These are phyloP conservation scores for Trichosporon sp. DNA, from an alignment of 1,284 basidiomycete genomes.

Conservation along the genomic window DNA sequence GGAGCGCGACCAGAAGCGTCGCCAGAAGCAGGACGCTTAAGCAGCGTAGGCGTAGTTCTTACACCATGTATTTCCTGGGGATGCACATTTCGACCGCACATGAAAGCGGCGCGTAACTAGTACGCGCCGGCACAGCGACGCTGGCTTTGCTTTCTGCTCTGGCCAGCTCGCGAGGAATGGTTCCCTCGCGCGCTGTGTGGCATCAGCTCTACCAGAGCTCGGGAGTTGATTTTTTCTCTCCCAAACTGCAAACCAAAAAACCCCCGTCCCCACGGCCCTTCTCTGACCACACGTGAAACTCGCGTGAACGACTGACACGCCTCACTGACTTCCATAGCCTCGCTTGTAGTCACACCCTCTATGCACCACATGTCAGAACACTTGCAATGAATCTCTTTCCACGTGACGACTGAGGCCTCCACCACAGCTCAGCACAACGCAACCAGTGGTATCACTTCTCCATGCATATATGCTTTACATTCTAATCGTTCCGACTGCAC, in stretches of 20 bases:
- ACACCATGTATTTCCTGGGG: slow-evolving; percentile 21
- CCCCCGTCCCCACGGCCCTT: neutral
- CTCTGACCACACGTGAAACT: neutral
- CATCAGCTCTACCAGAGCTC: slow-evolving; percentile 2
- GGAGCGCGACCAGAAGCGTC: slow-evolving; percentile 55
- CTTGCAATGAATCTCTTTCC: too few relatives aligned
- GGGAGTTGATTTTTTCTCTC: slow-evolving; percentile 19
- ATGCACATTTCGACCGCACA: slow-evolving; percentile 21
- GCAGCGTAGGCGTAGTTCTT: slow-evolving; percentile 18
- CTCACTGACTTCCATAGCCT: neutral
- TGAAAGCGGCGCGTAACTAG: slow-evolving; percentile 7
- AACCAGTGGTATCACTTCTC: slow-evolving; percentile 1
- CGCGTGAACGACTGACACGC: neutral
- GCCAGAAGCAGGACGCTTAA: slow-evolving; percentile 20
- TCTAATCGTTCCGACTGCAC: slow-evolving; percentile 13
- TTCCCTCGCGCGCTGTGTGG: slow-evolving; percentile 19
- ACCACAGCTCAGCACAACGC: neutral
- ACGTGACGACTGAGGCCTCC: too few relatives aligned
- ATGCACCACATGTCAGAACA: neutral
- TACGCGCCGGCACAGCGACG: slow-evolving; percentile 17
- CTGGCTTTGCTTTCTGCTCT: neutral
- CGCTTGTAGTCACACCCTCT: neutral
- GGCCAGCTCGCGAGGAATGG: slow-evolving; percentile 17
- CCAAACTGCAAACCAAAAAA: neutral
- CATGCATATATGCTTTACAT: slow-evolving; percentile 19